phyloP scores from a whole-genome alignment of 768 basidiomycete species.

The Podaxis mareebaensis region DNA sequence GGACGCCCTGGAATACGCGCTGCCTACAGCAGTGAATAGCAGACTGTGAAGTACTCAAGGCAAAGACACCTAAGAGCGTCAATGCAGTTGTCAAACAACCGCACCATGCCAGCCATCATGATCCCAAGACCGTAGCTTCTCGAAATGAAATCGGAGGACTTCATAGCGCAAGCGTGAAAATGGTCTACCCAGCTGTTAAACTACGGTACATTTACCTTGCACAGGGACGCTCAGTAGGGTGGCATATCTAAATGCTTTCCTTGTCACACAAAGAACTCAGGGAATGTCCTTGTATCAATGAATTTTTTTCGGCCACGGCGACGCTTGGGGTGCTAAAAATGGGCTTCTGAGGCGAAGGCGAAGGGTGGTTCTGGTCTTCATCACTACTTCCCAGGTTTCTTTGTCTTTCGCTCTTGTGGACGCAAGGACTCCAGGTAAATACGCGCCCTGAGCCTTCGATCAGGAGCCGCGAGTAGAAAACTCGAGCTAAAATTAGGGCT shows the following conservation, averaged over 20 bases:
- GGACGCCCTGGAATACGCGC: too few species aligned
- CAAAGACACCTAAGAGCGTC: not conserved
- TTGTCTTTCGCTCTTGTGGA: too few species aligned
- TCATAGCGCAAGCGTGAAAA: not conserved
- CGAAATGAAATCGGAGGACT: not conserved
- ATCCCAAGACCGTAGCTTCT: not conserved
- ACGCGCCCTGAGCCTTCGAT: too few species aligned
- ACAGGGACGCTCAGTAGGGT: not conserved
- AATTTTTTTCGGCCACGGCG: too few species aligned
- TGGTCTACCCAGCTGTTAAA: too few species aligned
- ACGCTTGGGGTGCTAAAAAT: too few species aligned
- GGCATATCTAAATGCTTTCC: not conserved
- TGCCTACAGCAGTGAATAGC: not conserved
- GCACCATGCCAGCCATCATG: not conserved
- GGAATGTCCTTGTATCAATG: too few species aligned
- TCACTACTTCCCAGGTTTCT: too few species aligned
- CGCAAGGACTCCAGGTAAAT: too few species aligned
- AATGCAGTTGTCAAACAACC: not conserved
- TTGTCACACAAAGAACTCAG: too few species aligned
- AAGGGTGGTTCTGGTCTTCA: too few species aligned
- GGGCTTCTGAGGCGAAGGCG: too few species aligned
- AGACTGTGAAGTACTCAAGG: not conserved
- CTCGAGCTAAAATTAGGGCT: not conserved
- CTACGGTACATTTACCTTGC: not conserved
- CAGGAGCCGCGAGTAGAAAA: not conserved